Evolutionary conservation across 306 rosid genomes (phyloP), one percentile per base, ranked within the genome.

Genomic region (Spatholobus suberectus): DNA sequence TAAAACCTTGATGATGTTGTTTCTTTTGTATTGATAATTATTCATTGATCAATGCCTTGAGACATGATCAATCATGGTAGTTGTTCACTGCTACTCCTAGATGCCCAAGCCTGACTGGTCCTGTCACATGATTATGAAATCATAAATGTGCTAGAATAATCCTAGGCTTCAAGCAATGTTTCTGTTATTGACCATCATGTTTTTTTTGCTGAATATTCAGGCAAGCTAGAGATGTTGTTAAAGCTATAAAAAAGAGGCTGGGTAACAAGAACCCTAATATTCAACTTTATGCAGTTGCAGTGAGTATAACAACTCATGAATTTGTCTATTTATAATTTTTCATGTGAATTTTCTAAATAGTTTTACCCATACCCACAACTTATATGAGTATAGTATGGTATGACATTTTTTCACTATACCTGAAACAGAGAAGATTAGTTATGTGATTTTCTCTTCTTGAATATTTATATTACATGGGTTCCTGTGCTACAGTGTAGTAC

Each of bases 251-350:
- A 83, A 95, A 95, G 83, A 87, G 87, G 47, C 44, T 95, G 86
- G 91, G 94, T 4, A 90, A 93, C 83, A 95, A 95, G 86, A 87
- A 87, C 63, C 78, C 88, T 41, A 88, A 89, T 74, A 54, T 91
- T 72, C 98, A 93, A 83, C 93, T 93, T 77, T 93, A 90, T 78
- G 90, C 98, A 12, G 97, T 92, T 38, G 63, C 87, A 90, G 98
- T 95, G 82, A 91, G 95, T 78, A 61, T 77, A 75, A 82, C 32
- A 54, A 55, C 69, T 40, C 65, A 26, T 40, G 43, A 23, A 17
- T 58, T 74, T 40, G 35, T 63, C 52, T 27, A 15, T 23, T 44
- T 27, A 41, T 75, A 52, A 49, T 66, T 49, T 65, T 65, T 41
- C n/a, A 5, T 8, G 70, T 38, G 61, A 58, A 55, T 65, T 58